These are phyloP conservation scores for Yamadazyma philogaea DNA, from an alignment of 805 yeast species.

Conservation along the genomic window DNA sequence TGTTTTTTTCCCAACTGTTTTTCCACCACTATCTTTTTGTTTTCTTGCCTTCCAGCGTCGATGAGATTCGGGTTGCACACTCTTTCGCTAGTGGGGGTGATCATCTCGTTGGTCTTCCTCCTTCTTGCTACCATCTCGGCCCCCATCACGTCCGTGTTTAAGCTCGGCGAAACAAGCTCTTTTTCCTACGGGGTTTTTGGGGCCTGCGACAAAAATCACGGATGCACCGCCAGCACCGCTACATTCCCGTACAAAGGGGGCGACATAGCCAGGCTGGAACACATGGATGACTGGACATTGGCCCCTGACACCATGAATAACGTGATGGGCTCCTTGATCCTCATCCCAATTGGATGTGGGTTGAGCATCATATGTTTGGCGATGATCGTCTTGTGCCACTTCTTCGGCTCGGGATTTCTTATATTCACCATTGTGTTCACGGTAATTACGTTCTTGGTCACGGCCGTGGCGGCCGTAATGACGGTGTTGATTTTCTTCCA, in stretches of 20 bases:
- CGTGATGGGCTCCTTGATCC: conserved; percentile 53
- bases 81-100: conserved; percentile 30
- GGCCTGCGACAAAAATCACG: conserved; percentile 41
- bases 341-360: conserved; percentile 67
- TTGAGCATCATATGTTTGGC: conserved; percentile 43
- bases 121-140: conserved; percentile 59
- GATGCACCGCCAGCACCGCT: conserved; percentile 40
- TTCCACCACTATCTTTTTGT: too few species aligned
- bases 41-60: neutral
- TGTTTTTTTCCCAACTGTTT: neutral
- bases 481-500: conserved; percentile 61
- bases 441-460: conserved; percentile 48
- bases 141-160: conserved; percentile 52
- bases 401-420: conserved; percentile 20
- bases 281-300: conserved; percentile 52
- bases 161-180: conserved; percentile 45
- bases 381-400: conserved; percentile 24
- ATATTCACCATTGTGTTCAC: conserved; percentile 45
- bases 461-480: conserved; percentile 55
- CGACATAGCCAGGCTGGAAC: too few species aligned
- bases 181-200: conserved; percentile 66
- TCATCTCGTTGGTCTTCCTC: conserved; percentile 59
- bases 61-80: conserved; percentile 16
- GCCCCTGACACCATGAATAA: conserved; percentile 43
- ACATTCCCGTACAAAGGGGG: conserved; percentile 45